phyloP scores from a whole-genome alignment of 2,329 filamentous ascomycete species.

The Chaetoscypha palmicola region DNA sequence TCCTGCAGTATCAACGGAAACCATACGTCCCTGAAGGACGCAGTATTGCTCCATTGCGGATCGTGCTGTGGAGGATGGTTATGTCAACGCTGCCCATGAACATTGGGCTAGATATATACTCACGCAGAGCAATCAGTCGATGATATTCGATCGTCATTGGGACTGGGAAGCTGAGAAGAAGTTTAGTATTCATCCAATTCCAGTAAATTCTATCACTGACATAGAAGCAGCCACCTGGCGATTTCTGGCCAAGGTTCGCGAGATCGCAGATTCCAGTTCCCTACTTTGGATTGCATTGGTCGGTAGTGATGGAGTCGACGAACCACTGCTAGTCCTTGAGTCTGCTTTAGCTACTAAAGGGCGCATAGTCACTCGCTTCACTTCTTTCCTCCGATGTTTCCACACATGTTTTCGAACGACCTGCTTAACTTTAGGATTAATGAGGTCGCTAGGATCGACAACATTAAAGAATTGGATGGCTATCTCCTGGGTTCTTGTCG shows the following conservation, averaged over 20 bases:
- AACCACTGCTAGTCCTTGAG: too few relatives aligned
- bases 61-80: background rate
- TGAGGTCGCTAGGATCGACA: background rate
- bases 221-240: too few relatives aligned
- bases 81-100: too few relatives aligned
- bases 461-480: constrained; percentile 1
- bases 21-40: background rate
- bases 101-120: too few relatives aligned
- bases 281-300: too few relatives aligned
- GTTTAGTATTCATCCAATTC: too few relatives aligned
- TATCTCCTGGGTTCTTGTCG: too few relatives aligned
- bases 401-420: background rate
- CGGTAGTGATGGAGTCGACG: background rate
- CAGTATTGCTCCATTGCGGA: background rate
- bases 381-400: background rate
- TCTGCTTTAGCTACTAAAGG: background rate
- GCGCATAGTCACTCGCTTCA: background rate
- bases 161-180: background rate
- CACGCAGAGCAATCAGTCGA: background rate
- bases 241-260: background rate
- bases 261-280: background rate
- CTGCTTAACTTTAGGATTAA: background rate
- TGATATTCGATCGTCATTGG: background rate
- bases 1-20: background rate
- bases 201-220: too few relatives aligned